Evolutionary conservation across 2,329 filamentous ascomycete species (phyloP).

Genomic region (Aspergillus sp.): DNA sequence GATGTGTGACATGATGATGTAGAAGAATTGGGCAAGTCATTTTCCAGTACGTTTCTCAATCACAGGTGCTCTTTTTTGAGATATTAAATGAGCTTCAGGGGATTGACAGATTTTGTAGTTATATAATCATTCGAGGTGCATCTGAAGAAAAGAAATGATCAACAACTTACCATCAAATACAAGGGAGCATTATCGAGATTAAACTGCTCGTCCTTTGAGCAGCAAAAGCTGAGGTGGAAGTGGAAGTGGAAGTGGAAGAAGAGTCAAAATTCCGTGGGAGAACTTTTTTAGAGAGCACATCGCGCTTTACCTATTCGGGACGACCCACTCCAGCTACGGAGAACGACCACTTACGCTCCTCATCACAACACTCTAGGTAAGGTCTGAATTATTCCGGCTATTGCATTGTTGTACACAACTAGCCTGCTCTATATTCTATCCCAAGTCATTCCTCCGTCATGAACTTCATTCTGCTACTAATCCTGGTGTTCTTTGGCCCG

Average conservation of each 20-base stretch:
- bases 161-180: slow-evolving; percentile 29
- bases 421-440: background rate
- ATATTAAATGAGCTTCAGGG: slow-evolving; percentile 58
- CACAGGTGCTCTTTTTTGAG: slow-evolving; percentile 37
- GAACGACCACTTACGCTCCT: background rate
- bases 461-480: slow-evolving; percentile 34
- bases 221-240: slow-evolving; percentile 25
- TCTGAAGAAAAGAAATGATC: background rate
- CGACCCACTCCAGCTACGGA: background rate
- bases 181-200: slow-evolving; percentile 10
- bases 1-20: slow-evolving; percentile 5
- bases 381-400: background rate
- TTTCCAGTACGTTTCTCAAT: slow-evolving; percentile 44
- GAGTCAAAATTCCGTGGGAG: slow-evolving; percentile 14
- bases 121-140: slow-evolving; percentile 59
- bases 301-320: slow-evolving; percentile 8
- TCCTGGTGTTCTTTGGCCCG: slow-evolving; percentile 37
- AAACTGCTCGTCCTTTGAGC: slow-evolving; percentile 20
- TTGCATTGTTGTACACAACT: background rate
- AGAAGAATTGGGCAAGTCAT: slow-evolving; percentile 23
- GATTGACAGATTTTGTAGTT: slow-evolving; percentile 77
- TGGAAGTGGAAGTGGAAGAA: slow-evolving; percentile 12
- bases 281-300: slow-evolving; percentile 5
- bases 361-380: background rate
- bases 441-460: slow-evolving; percentile 15